These are phyloP conservation scores for Starmerella geochares DNA, from an alignment of 805 yeast species.

Conservation along the genomic window DNA sequence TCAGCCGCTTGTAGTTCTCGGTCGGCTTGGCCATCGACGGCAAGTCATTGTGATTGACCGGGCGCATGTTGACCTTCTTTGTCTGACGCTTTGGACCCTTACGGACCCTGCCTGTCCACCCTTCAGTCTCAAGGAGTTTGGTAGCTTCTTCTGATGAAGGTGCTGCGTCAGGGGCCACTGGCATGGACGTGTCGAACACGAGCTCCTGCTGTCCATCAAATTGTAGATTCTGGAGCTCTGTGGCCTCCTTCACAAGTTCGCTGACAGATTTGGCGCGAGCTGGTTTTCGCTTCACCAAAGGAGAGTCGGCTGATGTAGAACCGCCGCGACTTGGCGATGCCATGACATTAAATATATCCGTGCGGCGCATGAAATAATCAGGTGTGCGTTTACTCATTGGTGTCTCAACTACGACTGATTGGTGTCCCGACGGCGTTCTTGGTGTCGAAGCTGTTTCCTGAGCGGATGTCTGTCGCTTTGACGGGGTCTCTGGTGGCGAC, in stretches of 20 bases:
- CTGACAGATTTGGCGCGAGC: constrained; percentile 15
- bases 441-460: not conserved
- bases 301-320: constrained; percentile 10
- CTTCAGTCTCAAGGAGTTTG: not conserved
- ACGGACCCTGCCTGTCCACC: not conserved
- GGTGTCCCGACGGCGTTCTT: not conserved
- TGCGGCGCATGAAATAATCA: constrained; percentile 18
- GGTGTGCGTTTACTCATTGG: constrained; percentile 22
- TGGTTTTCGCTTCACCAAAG: constrained; percentile 13
- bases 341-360: constrained; percentile 5
- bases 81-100: constrained; percentile 23
- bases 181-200: not conserved
- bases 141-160: not conserved
- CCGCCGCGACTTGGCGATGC: not conserved
- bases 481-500: constrained; percentile 15
- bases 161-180: not conserved
- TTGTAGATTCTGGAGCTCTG: constrained; percentile 1
- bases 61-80: constrained; percentile 19
- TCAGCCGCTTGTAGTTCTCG: constrained; percentile 19
- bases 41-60: constrained; percentile 7
- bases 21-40: constrained; percentile 17
- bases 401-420: constrained; percentile 11
- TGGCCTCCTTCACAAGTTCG: constrained; percentile 17
- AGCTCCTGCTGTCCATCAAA: not conserved
- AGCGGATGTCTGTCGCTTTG: not conserved